phyloP scores from a whole-genome alignment of 768 basidiomycete genomes.

The Cytidiella melzeri region DNA sequence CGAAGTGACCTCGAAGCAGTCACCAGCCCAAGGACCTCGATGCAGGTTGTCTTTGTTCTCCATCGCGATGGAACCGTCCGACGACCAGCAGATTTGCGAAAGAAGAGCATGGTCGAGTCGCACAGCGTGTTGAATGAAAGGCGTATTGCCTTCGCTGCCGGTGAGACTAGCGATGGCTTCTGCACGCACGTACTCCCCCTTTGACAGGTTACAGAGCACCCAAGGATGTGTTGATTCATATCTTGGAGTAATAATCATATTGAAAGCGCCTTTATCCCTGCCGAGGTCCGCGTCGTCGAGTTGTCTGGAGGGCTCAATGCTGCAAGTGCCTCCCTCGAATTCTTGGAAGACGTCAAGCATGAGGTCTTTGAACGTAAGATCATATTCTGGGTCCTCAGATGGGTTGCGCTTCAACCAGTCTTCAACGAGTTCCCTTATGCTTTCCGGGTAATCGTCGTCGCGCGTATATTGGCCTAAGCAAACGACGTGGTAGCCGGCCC shows the following conservation, averaged over 20 bases:
- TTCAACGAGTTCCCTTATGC: background rate
- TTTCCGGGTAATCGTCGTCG: background rate
- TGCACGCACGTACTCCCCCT: slow-evolving; percentile 5
- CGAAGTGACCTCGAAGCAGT: slow-evolving; percentile 2
- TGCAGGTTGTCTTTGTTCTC: background rate
- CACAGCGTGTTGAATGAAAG: background rate
- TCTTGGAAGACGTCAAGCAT: background rate
- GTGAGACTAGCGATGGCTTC: background rate
- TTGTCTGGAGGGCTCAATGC: no score
- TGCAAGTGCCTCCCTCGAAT: background rate
- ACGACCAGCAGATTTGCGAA: slow-evolving; percentile 6
- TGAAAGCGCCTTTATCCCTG: background rate
- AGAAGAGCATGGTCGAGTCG: background rate
- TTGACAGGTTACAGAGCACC: slow-evolving; percentile 6
- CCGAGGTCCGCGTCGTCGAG: background rate
- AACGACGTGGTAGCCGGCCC: background rate
- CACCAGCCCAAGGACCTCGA: slow-evolving; percentile 7
- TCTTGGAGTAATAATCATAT: no score
- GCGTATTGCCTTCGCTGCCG: background rate
- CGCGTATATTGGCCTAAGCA: background rate
- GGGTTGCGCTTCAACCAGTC: background rate
- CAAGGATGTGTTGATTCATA: background rate
- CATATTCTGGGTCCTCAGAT: no score
- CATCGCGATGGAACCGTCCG: background rate
- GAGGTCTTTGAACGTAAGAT: background rate